These are phyloP conservation scores for Coffea humblotiana DNA, from an alignment of 305 asterid species.

Conservation along the genomic window DNA sequence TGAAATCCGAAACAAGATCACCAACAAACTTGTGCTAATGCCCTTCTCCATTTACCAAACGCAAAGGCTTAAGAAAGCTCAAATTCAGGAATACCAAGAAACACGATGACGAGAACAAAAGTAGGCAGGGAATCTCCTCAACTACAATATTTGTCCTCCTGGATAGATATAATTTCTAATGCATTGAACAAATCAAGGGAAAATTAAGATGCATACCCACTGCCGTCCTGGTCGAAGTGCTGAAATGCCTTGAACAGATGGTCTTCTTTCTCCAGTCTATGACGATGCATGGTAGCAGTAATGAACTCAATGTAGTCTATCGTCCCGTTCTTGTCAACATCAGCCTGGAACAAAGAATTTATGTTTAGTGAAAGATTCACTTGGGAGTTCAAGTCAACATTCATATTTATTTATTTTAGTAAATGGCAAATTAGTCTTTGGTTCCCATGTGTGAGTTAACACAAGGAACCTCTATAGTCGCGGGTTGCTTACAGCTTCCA, in stretches of 20 bases:
- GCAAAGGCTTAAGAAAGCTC: neutral
- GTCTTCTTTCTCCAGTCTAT: conserved; percentile 77
- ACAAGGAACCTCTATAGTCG: neutral
- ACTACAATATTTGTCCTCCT: neutral
- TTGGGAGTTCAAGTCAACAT: neutral
- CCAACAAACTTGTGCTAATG: neutral
- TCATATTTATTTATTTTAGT: neutral
- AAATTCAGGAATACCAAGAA: neutral
- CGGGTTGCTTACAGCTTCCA: conserved; percentile 79
- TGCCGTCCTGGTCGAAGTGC: conserved; percentile 69
- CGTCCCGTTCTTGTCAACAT: conserved; percentile 74
- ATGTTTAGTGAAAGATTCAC: neutral
- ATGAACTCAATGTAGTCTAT: conserved; percentile 84
- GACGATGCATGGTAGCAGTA: conserved; percentile 90
- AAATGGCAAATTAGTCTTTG: neutral
- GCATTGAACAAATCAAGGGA: neutral
- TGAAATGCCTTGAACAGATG: conserved; percentile 67
- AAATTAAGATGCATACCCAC: conserved; percentile 48
- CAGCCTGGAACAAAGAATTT: conserved; percentile 55
- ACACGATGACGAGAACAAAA: neutral
- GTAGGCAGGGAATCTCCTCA: neutral
- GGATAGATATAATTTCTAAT: neutral
- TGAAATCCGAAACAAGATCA: neutral
- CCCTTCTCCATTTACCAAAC: neutral
- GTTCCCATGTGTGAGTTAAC: neutral